Conservation (phyloP, 257 asterid species). For the Ilex aquifolium region DNA sequence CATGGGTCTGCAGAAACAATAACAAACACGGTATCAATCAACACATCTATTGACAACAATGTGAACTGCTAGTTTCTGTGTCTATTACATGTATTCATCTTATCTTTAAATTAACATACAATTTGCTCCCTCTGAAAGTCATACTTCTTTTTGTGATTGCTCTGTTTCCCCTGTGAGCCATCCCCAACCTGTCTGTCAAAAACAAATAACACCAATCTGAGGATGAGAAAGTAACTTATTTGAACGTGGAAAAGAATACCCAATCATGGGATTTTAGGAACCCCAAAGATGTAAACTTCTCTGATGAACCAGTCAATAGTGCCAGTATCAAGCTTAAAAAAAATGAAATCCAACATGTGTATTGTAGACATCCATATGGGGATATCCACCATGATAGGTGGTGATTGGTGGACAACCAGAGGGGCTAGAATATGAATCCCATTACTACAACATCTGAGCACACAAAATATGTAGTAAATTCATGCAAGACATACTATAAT, state of each 20-base stretch:
- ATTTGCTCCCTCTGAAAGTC: conserved; percentile 24
- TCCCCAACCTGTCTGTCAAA: conserved; percentile 41
- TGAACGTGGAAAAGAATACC: background rate
- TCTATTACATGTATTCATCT: conserved; percentile 2
- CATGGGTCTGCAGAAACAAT: conserved; percentile 37
- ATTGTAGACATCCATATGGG: too few species aligned
- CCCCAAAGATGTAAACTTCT: background rate
- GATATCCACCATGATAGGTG: too few species aligned
- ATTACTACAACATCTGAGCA: too few species aligned
- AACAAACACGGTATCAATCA: conserved; percentile 1
- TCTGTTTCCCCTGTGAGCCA: conserved; percentile 26
- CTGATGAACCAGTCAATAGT: too few species aligned
- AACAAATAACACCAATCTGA: conserved; percentile 12
- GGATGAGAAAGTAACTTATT: conserved; percentile 1
- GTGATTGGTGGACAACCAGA: too few species aligned
- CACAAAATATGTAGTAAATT: too few species aligned
- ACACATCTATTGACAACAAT: conserved; percentile 3
- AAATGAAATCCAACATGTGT: too few species aligned
- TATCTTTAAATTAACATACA: conserved; percentile 34
- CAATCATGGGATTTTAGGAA: background rate
- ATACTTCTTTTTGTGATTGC: conserved; percentile 19
- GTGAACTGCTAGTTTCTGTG: background rate
- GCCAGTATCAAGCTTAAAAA: too few species aligned
- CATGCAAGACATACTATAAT: too few species aligned
- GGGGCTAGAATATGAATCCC: too few species aligned